Evolutionary conservation across 768 basidiomycete species (phyloP).

Genomic region (Pleurotus cornucopiae): DNA sequence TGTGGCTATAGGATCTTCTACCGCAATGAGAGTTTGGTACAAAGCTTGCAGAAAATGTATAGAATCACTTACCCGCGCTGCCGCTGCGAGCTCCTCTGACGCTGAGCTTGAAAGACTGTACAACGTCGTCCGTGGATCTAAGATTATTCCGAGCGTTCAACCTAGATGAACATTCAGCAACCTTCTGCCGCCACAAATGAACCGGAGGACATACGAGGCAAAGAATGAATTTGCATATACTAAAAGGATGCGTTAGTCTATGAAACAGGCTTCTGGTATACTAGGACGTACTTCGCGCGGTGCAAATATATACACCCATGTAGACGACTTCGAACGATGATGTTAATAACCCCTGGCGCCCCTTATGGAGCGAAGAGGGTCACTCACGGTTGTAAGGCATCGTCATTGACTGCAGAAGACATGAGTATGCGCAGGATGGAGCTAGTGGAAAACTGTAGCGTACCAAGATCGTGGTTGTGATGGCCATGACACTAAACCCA

Average conservation of each 20-base stretch:
- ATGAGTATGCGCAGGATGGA: background rate
- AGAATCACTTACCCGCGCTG: too few relatives aligned
- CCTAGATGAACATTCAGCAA: background rate
- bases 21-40: background rate
- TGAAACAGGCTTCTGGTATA: background rate
- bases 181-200: background rate
- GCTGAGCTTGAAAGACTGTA: background rate
- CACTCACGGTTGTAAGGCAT: conserved; percentile 4
- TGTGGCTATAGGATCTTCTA: background rate
- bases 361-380: background rate
- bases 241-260: background rate
- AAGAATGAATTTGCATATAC: conserved; percentile 3
- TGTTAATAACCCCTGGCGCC: background rate
- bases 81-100: background rate
- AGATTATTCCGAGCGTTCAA: conserved; percentile 4
- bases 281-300: background rate
- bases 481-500: background rate
- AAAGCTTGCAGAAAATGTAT: too few relatives aligned
- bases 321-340: background rate
- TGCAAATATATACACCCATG: conserved; percentile 3
- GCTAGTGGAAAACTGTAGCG: background rate
- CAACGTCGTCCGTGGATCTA: background rate
- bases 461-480: conserved; percentile 4
- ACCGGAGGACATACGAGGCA: background rate
- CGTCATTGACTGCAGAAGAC: background rate